phyloP scores from a whole-genome alignment of 805 yeast genomes.

The Zygoascus bituminiphila region DNA sequence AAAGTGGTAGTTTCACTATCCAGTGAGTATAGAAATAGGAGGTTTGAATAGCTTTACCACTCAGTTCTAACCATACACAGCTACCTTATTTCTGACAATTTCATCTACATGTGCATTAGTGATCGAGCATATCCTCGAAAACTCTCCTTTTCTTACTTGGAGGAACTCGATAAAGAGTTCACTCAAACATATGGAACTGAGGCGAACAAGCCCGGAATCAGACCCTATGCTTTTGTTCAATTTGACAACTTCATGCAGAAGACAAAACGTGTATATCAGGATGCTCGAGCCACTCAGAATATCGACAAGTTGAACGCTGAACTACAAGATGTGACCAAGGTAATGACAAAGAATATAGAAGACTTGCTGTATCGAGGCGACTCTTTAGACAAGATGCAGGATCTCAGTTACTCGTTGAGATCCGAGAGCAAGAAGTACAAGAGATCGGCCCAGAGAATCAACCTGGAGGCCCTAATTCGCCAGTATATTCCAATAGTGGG shows the following conservation, averaged over 20 bases:
- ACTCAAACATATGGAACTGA: constrained; percentile 71
- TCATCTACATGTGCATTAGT: constrained; percentile 71
- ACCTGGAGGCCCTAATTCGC: constrained; percentile 76
- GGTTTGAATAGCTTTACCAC: too few species aligned
- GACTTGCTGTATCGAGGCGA: constrained; percentile 94
- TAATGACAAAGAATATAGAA: constrained; percentile 94
- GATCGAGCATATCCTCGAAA: constrained; percentile 78
- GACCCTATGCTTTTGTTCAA: constrained; percentile 85
- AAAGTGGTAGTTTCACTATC: constrained; percentile 63
- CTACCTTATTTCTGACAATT: constrained; percentile 55
- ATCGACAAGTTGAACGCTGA: constrained; percentile 81
- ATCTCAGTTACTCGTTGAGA: constrained; percentile 70
- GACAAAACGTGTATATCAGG: constrained; percentile 83
- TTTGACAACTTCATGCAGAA: constrained; percentile 66
- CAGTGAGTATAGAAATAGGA: constrained; percentile 33
- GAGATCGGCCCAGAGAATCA: constrained; percentile 82
- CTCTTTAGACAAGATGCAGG: constrained; percentile 79
- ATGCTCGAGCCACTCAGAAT: constrained; percentile 82
- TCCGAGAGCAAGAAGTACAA: constrained; percentile 81
- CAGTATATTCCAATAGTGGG: constrained; percentile 87
- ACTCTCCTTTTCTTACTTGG: constrained; percentile 77
- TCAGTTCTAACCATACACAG: constrained; percentile 13
- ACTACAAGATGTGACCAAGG: constrained; percentile 85
- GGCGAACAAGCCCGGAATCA: constrained; percentile 46
- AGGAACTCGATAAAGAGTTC: constrained; percentile 77